Conservation (phyloP, 768 basidiomycete species). For the Calocera cornea region DNA sequence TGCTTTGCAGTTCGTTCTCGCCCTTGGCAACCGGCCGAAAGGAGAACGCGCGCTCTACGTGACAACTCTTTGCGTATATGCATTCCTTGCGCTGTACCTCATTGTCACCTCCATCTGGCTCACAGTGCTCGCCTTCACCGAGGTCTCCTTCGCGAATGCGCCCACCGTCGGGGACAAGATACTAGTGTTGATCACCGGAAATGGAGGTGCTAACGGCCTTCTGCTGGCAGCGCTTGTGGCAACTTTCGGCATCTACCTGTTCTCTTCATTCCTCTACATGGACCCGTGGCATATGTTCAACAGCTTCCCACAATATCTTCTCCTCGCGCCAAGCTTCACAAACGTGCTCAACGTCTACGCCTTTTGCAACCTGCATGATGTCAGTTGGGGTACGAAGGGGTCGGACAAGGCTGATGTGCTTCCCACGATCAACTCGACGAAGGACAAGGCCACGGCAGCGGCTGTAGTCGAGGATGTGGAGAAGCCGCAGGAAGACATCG, state of each 20-base stretch:
- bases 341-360: conserved; percentile 95
- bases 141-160: conserved; percentile 28
- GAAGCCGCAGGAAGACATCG: conserved; percentile 74
- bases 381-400: conserved; percentile 92
- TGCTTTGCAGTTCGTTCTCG: conserved; percentile 66
- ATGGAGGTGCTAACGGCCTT: conserved; percentile 45
- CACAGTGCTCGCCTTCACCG: conserved; percentile 65
- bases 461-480: conserved; percentile 78
- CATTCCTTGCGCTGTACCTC: conserved; percentile 68
- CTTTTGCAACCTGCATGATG: conserved; percentile 77
- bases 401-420: conserved; percentile 87
- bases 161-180: conserved; percentile 41
- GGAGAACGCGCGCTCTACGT: conserved; percentile 67
- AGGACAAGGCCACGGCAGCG: conserved; percentile 57
- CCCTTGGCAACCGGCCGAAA: conserved; percentile 73
- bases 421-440: conserved; percentile 77
- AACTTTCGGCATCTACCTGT: conserved; percentile 77
- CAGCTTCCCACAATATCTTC: conserved; percentile 82
- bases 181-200: conserved; percentile 47
- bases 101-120: conserved; percentile 77
- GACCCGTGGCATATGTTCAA: conserved; percentile 98
- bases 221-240: conserved; percentile 78
- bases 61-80: conserved; percentile 70
- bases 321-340: conserved; percentile 82
- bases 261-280: conserved; percentile 75